A percentile compares a stretch with the other conserved stretches of the same genome.
These are phyloP conservation scores for Thalassiosira ordinaria DNA, from an alignment of 352 stramenopile species.

Conservation along the genomic window DNA sequence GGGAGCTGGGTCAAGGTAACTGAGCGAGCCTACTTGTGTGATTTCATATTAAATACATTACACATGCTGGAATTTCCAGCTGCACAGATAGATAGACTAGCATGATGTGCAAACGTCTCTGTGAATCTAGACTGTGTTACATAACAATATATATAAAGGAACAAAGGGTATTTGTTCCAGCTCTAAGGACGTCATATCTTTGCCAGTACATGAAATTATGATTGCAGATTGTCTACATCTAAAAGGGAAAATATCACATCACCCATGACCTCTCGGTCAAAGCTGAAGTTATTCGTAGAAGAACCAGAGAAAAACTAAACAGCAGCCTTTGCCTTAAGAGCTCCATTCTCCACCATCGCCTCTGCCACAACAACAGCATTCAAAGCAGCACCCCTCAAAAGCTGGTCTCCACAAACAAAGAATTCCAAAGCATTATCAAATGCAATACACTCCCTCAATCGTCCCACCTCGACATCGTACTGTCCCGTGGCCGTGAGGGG, in stretches of 20 bases:
- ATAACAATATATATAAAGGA: too few species aligned
- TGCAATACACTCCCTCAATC: constrained; percentile 92
- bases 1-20: too few species aligned
- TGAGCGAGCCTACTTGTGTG: too few species aligned
- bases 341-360: constrained; percentile 82
- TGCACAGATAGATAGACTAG: too few species aligned
- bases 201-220: too few species aligned
- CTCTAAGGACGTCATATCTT: too few species aligned
- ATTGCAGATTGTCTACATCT: too few species aligned
- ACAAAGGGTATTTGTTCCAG: too few species aligned
- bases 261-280: neutral
- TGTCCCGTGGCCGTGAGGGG: constrained; percentile 95
- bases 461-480: constrained; percentile 97
- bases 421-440: constrained; percentile 97
- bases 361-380: constrained; percentile 98
- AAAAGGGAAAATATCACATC: neutral
- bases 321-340: constrained; percentile 49
- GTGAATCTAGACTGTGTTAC: too few species aligned
- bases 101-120: too few species aligned
- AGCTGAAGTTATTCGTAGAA: neutral
- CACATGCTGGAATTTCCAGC: too few species aligned
- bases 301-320: constrained; percentile 8
- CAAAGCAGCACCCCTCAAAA: constrained; percentile 94
- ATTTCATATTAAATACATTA: too few species aligned
- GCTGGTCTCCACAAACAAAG: constrained; percentile 97